Evolutionary conservation across 352 stramenopile species (phyloP), one percentile per base, ranked within the genome.

Genomic region (Phytophthora sansomeana): DNA sequence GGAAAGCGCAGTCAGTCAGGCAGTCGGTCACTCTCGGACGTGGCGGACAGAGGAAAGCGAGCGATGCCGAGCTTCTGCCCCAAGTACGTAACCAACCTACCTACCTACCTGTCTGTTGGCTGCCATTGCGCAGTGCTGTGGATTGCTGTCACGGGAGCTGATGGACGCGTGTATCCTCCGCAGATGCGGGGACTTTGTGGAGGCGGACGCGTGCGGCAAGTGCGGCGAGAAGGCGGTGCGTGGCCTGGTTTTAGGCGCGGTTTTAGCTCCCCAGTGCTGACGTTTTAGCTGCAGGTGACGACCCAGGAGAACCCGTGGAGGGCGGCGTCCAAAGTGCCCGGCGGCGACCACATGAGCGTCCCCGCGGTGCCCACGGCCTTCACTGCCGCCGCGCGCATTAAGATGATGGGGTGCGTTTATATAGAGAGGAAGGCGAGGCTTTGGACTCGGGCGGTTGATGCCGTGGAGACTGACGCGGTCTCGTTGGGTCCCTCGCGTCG

Each of bases 311-410:
- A 83, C 19, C 74, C 77, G 35, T 92, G 83, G 83, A 89, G 84
- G 58, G 58, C 74, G 17, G 74, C 76, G 16, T 74, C 78, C 19
- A 83, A 80, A 21, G 66, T 69, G 14, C 66, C 73, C 1, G 72
- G 76, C 28, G 65, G 67, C 6, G 70, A 72, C 42, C 46, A 38
- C 17, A 76, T 83, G 43, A 81, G 83, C 56, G 64, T 82, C 13
- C 76, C 75, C 10, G 85, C 85, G 11, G 70, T 91, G 32, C 85
- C 85, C 49, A 93, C 81, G 24, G 83, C 85, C 16, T 93, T 93
- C 60, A 76, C 77, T 24, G 69, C 77, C 13, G 76, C 80, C 1
- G 77, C 76, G 13, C 78, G 75, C 4, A 73, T 90, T 14, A 77
- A 89, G 38, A 67, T 75, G 49, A 74, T 90, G 50, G 80, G 79